Evolutionary conservation across 2,329 filamentous ascomycete genomes (phyloP), one percentile per base, ranked within the genome.

Genomic region (Lecanosticta acicola): DNA sequence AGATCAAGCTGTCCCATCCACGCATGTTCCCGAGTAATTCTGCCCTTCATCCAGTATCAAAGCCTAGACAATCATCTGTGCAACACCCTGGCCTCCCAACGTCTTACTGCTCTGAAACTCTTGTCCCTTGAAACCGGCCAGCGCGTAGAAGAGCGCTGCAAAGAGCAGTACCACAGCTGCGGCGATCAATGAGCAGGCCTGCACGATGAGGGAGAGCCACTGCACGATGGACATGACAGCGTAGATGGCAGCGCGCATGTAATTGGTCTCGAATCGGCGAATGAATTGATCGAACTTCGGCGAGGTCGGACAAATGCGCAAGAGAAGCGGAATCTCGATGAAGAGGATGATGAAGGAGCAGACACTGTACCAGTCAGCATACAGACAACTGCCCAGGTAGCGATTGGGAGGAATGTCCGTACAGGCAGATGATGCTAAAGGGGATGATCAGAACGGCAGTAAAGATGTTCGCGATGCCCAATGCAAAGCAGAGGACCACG

Each of bases 301-400:
- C 11, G 91, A 97, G 4, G 93, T 98, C 48, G 93, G 93, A 74
- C 93, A 98, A 73, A 98, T 96, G 70, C 93, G 87, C 51, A 98
- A 83, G 47, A 98, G 85, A 49, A 97, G 83, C 20, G 93, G 93
- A 14, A 98, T 84, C 69, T 98, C 72, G 56, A 74, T 71, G 62
- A 75, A 75, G 59, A 74, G 65, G 59, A 74, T 71, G 57, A 74
- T 61, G 64, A 75, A 73, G 46, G 70, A 57, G 55, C 60, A 73
- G 40, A 72, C 61, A 55, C 74, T 74, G 59, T 8, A 32, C 14
- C 41, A 13, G 18, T 41, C 39, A 41, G 24, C 21, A 29, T 24
- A 14, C n/a, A 29, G 24, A 29, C 5, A 7, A 29, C 24, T 7
- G 24, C 5, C 5, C 24, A 29, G 11, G 39, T n/a, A 29, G 24